Evolutionary conservation across 495 filamentous ascomycete species (phyloP), one percentile per base, ranked within the genome.

Genomic region (Choiromyces venosus): DNA sequence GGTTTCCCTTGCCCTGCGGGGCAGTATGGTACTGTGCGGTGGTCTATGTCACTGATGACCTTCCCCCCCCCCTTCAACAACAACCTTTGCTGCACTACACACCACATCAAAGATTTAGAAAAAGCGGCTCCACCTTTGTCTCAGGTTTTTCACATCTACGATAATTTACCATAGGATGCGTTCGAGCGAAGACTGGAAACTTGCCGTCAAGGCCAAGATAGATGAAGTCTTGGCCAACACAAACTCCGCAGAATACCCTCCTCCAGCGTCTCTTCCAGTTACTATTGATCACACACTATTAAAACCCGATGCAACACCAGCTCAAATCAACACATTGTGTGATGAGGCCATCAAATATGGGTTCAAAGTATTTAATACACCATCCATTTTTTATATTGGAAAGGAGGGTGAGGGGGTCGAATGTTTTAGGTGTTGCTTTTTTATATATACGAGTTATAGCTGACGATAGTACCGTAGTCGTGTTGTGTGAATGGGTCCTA

Each of bases 271-370:
- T 19, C 66, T 69, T 65, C 52, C 52, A 14, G 74, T 77, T 40
- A 81, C 74, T 25, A 88, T 92, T 77, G 90, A 92, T 82, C 90
- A 92, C 81, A 92, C 90, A 35, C 84, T 90, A 38, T 76, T 92
- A 42, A 85, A 86, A 56, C 80, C 85, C 40, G 85, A 88, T 73
- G 86, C 87, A 35, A 87, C 84, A 21, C 74, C 76, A 36, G 76
- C 78, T 7, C 86, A 90, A 73, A 86, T 92, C 75, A 86, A 90
- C 81, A 74, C 67, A n/a, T 84, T 92, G 52, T 92, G 90, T 79
- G 80, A 82, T 9, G 90, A 91, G 83, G 90, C 90, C 67, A 83
- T 81, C 37, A 82, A 84, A 25, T 81, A 88, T 76, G 79, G 83
- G 67, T 92, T 92, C 78, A 88, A 87, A 75, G 86, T 86, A 82